Percentiles rank a stretch among this genome's conserved stretches.
Evolutionary conservation across 75 land plant genomes (phyloP).

Genomic region (Selaginella moellendorffii): DNA sequence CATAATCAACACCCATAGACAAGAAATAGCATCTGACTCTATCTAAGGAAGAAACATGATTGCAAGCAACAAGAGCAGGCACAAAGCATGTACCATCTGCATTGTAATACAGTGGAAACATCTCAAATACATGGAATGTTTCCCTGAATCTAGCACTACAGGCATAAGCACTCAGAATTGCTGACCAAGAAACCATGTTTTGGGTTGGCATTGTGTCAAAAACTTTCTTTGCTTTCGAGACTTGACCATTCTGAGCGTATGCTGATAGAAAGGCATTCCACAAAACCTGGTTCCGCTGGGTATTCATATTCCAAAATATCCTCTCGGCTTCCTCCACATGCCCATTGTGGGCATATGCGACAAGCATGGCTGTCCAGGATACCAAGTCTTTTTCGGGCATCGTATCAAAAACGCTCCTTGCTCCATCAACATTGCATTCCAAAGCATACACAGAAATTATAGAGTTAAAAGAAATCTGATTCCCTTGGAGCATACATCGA

Average conservation of each 20-base stretch:
- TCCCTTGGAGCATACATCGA: background rate
- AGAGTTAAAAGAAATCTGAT: background rate
- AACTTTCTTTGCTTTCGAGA: background rate
- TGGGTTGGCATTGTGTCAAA: background rate
- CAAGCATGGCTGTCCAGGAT: background rate
- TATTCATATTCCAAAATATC: background rate
- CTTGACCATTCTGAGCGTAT: background rate
- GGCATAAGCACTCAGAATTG: background rate
- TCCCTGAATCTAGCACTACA: background rate
- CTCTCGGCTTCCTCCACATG: background rate
- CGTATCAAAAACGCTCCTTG: background rate
- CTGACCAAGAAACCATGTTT: background rate
- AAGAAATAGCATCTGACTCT: background rate
- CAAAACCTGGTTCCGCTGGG: background rate
- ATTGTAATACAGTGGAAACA: background rate
- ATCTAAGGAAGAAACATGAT: background rate
- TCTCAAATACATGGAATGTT: background rate
- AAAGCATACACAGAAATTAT: background rate
- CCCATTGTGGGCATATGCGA: background rate
- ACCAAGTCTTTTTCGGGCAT: background rate
- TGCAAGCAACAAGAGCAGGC: background rate
- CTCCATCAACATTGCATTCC: background rate
- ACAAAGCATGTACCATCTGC: background rate
- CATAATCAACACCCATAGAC: background rate
- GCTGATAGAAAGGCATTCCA: background rate